Base-by-base conservation (phyloP, 2,329 filamentous ascomycete genomes). In the Hymenoscyphus occultus region DNA sequence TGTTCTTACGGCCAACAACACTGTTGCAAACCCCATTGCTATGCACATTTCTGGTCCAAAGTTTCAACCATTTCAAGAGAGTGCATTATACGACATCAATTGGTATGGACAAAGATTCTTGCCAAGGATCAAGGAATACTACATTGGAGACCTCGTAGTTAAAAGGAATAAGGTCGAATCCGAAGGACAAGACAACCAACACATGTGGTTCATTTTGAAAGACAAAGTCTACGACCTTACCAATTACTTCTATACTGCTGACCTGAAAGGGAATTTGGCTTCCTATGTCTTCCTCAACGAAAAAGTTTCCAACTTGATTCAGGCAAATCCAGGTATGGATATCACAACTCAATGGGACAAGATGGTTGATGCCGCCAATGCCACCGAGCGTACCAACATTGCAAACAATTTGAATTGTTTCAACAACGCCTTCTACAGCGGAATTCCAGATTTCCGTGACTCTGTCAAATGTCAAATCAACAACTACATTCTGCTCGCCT, bases 401-500 rank as follows among this genome's bases (percentile, higher is more conserved):
- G 67, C 76, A 31, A 90, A 92, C 77, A 92, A 87, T 68, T 78
- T 93, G 72, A 88, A 88, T 71, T 99, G 95, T 76, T 84, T 98
- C 69, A 84, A 93, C 72, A 91, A 93, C 70, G 83, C 86, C 22
- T 97, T 96, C 77, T 95, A 92, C 73, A 83, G 90, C 60, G 95
- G 94, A 60, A 89, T 88, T 67, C 85, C 87, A 0, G 95, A 99
- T 77, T 98, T 98, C 83, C 87, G 95, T 59, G 80, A 91, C 22
- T 82, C 84, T 0, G 77, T 92, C 1, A 85, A 83, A 70, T 99
- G 95, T 76, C 87, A 91, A 72, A 88, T 92, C 73, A 96, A 97
- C 81, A 94, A 94, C 79, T 98, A 92, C 78, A 88, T 98, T 68
- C 81, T 99, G 65, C 81, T 98, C 61, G 88, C 87, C 2, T 96